Evolutionary conservation across 345 rosid species (phyloP).

Genomic region (Arabidopsis suecica): DNA sequence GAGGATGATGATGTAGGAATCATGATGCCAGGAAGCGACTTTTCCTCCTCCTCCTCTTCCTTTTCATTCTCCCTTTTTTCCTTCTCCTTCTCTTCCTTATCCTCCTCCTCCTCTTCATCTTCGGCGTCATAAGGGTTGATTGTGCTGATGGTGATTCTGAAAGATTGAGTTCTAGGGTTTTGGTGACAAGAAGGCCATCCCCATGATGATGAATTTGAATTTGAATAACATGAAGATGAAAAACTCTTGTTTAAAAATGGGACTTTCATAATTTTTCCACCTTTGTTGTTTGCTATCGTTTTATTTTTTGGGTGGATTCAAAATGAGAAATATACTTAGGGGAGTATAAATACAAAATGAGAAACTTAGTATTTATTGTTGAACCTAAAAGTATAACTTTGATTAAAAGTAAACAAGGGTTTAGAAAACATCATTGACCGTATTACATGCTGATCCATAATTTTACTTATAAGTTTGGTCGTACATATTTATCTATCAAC

Average conservation of each 20-base stretch:
- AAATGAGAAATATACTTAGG: constrained; percentile 8
- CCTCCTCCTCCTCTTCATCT: constrained; percentile 12
- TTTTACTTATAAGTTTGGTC: constrained; percentile 2
- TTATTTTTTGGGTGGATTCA: constrained; percentile 1
- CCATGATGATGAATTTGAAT: constrained; percentile 52
- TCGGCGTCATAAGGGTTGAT: constrained; percentile 13
- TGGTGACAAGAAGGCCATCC: constrained; percentile 77
- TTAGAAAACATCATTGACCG: neutral
- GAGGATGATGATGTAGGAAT: neutral
- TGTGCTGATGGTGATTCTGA: constrained; percentile 39
- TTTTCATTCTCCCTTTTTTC: neutral
- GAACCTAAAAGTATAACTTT: constrained; percentile 10
- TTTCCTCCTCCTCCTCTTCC: constrained; percentile 14
- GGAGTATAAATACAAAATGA: constrained; percentile 1
- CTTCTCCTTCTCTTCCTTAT: constrained; percentile 5
- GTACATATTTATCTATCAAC: constrained; percentile 9
- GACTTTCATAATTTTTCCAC: constrained; percentile 50
- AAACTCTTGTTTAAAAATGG: constrained; percentile 52
- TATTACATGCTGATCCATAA: neutral
- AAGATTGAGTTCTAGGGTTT: constrained; percentile 73
- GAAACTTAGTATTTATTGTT: constrained; percentile 25
- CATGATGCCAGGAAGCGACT: neutral
- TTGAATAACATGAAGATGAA: constrained; percentile 27
- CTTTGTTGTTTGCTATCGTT: neutral
- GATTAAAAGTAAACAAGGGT: neutral